Conservation (phyloP, 208 protist species). For the Giardia duodenalis region DNA sequence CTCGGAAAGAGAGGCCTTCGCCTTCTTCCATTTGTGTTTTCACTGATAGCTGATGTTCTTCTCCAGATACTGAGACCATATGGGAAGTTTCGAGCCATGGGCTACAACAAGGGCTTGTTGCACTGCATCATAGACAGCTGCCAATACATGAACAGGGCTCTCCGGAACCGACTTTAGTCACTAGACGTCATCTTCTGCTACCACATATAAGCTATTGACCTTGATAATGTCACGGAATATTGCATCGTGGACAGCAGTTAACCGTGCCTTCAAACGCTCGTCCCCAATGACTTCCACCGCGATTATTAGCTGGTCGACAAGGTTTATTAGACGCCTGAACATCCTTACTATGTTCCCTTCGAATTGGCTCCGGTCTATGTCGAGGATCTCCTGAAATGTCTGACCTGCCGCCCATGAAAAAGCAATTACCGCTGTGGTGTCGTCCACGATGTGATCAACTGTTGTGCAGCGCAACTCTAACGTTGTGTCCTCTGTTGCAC, state of each 20-base stretch:
- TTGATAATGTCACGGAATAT: not conserved
- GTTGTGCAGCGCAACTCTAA: not conserved
- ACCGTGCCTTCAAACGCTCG: not conserved
- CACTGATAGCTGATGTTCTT: not conserved
- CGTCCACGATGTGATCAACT: not conserved
- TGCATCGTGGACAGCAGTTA: not conserved
- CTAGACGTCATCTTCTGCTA: not conserved
- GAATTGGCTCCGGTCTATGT: not conserved
- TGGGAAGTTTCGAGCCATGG: not conserved
- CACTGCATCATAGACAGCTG: not conserved
- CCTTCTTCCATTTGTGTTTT: not conserved
- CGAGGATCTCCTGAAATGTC: not conserved
- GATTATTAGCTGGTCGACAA: not conserved
- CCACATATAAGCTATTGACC: not conserved
- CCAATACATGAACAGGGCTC: not conserved
- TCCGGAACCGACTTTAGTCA: not conserved
- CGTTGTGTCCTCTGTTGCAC: not conserved
- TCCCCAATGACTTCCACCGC: not conserved
- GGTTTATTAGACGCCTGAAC: not conserved
- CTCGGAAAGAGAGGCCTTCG: not conserved
- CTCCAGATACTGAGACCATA: not conserved
- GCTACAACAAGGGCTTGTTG: not conserved
- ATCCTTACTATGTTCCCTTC: slow-evolving; percentile 23
- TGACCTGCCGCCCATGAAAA: not conserved
- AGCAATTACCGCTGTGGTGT: not conserved